Evolutionary conservation across 768 basidiomycete genomes (phyloP).

Genomic region (Leucosporidium yakuticum): DNA sequence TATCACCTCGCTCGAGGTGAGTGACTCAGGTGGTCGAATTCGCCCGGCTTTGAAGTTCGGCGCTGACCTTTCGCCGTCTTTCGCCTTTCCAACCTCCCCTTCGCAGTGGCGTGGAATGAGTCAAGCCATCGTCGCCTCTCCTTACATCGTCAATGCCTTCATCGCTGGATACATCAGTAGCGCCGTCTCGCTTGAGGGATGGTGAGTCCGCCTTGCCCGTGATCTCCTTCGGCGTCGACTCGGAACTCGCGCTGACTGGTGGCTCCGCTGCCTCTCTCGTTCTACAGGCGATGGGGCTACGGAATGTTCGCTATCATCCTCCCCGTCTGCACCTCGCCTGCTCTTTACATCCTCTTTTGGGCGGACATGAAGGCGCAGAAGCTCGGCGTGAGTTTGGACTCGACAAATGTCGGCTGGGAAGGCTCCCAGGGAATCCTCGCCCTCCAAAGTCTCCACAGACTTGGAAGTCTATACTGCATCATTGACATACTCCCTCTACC

Average conservation of each 20-base stretch:
- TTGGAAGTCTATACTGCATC: too few species aligned
- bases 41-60: too few species aligned
- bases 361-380: slow-evolving; percentile 2
- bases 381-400: background rate
- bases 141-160: background rate
- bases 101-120: background rate
- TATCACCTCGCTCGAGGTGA: background rate
- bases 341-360: slow-evolving; percentile 5
- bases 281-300: slow-evolving; percentile 12
- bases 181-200: background rate
- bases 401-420: too few species aligned
- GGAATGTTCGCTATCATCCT: slow-evolving; percentile 25
- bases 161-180: background rate
- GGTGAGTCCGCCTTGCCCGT: background rate
- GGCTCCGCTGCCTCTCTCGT: too few species aligned
- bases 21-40: too few species aligned
- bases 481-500: too few species aligned
- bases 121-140: background rate
- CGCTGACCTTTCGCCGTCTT: too few species aligned
- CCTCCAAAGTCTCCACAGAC: too few species aligned
- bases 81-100: too few species aligned
- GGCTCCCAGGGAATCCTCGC: too few species aligned
- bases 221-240: too few species aligned
- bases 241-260: too few species aligned
- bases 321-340: slow-evolving; percentile 1